Base-by-base conservation (phyloP, 2,329 filamentous ascomycete species). In the Exophiala oligosperma region DNA sequence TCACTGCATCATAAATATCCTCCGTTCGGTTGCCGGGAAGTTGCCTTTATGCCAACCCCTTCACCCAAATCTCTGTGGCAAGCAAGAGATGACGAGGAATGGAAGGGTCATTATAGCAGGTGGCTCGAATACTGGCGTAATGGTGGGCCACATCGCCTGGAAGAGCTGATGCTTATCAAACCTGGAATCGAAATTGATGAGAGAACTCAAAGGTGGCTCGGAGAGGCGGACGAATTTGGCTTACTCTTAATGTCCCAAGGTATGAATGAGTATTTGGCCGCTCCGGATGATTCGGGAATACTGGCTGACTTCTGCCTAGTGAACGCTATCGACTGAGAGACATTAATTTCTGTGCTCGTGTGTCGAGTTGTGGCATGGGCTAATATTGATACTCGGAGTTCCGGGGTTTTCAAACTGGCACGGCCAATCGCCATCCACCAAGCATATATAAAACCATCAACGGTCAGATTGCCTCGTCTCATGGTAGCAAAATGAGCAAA, bases 171-270 rank as follows among this genome's bases (percentile, higher is more conserved):
- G 11, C 56, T 56, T 1, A 68, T 75, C 3, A 61, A 64, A 26
- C 62, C 66, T 3, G 72, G 71, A 0, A 58, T 68, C 4, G 64
- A 63, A 7, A 64, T 77, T 55, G 66, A 72, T 56, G 24, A 60
- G 2, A 65, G 73, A 41, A 66, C 70, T 1, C 73, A 77, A 65
- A 67, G 66, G 54, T 77, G 74, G 75, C 56, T 77, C 5, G 75
- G 76, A 61, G 75, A 78, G 49, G 68, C 72, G 1, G 75, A 77
- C 65, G 74, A 77, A 55, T 68, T 77, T 53, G 74, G 74, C 0
- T 64, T 76, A 4, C 57, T 77, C n/a, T 71, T 76, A 52, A 69
- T 75, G 58, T 67, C 68, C 47, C 71, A 76, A 48, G 65, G 72
- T 74, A 70, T 64, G 56, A 48, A 5, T 14, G 17, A 17, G 17